phyloP scores from a whole-genome alignment of 83 land plant species.

The Larix sibirica region DNA sequence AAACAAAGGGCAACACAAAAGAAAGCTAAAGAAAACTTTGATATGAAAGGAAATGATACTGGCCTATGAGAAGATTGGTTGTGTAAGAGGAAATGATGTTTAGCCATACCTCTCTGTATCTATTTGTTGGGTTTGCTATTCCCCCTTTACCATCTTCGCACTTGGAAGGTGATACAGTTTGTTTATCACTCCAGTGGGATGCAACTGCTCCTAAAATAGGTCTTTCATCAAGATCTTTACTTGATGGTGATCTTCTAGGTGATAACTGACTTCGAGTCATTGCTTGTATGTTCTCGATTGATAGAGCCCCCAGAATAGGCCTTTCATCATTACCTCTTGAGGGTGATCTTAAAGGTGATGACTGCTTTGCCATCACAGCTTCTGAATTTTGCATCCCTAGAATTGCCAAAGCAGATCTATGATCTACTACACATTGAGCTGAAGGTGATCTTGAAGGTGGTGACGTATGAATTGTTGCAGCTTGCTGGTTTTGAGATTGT shows the following conservation, averaged over 20 bases:
- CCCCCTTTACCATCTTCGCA: slow-evolving; percentile 19
- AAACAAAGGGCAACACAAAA: not conserved
- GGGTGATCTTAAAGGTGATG: slow-evolving; percentile 11
- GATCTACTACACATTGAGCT: not conserved
- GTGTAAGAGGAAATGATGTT: not conserved
- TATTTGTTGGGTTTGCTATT: slow-evolving; percentile 17
- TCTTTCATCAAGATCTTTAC: slow-evolving; percentile 16
- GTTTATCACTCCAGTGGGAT: slow-evolving; percentile 17
- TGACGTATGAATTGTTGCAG: not conserved
- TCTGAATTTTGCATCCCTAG: not conserved
- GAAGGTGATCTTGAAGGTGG: not conserved
- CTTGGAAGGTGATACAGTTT: slow-evolving; percentile 11
- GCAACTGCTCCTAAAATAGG: slow-evolving; percentile 26
- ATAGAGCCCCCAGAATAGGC: slow-evolving; percentile 17
- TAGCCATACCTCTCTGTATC: slow-evolving; percentile 21
- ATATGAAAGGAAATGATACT: not conserved
- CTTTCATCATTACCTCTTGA: slow-evolving; percentile 11
- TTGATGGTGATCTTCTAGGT: slow-evolving; percentile 17
- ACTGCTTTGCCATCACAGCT: not conserved
- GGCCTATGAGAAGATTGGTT: not conserved
- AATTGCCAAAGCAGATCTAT: not conserved
- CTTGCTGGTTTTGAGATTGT: slow-evolving; percentile 8
- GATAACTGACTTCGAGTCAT: slow-evolving; percentile 1
- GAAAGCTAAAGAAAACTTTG: not conserved
- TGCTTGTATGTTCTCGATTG: slow-evolving; percentile 6